Conservation (phyloP, 768 basidiomycete species). For the Pleurotus platypus region DNA sequence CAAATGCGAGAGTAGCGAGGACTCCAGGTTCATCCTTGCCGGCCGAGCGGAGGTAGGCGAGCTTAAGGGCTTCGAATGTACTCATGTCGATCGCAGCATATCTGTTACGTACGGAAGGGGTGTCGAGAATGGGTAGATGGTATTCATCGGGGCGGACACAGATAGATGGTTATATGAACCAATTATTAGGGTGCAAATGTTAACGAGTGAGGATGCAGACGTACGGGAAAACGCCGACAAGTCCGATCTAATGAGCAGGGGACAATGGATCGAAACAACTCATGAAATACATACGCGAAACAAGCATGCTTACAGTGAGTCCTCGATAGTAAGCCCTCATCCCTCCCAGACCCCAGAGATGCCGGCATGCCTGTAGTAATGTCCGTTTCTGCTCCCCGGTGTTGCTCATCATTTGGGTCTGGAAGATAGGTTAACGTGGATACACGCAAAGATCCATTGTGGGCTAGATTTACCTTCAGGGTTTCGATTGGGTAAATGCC, state of each 20-base stretch:
- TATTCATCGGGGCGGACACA: not conserved
- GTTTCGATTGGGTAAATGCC: constrained; percentile 98
- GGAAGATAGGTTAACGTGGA: constrained; percentile 8
- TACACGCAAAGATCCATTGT: constrained; percentile 6
- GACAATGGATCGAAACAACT: constrained; percentile 4
- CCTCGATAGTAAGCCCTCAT: constrained; percentile 88
- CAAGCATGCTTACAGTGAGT: constrained; percentile 63
- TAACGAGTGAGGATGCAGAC: constrained; percentile 19
- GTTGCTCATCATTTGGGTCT: constrained; percentile 97
- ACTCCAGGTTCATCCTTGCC: constrained; percentile 88
- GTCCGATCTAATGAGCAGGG: constrained; percentile 64
- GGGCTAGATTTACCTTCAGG: constrained; percentile 59
- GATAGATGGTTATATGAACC: not conserved
- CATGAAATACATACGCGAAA: not conserved
- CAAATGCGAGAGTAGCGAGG: constrained; percentile 83
- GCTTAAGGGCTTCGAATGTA: constrained; percentile 93
- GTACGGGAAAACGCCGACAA: constrained; percentile 94
- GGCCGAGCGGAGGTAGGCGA: constrained; percentile 83
- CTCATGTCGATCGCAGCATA: constrained; percentile 97
- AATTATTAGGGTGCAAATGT: not conserved
- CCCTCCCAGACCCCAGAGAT: constrained; percentile 78
- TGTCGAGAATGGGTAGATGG: not conserved
- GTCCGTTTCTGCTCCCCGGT: constrained; percentile 56
- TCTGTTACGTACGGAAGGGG: constrained; percentile 27
- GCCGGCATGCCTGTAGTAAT: constrained; percentile 59